These are phyloP conservation scores for Scytalidium lignicola DNA, from an alignment of 2,329 filamentous ascomycete species.

Conservation along the genomic window DNA sequence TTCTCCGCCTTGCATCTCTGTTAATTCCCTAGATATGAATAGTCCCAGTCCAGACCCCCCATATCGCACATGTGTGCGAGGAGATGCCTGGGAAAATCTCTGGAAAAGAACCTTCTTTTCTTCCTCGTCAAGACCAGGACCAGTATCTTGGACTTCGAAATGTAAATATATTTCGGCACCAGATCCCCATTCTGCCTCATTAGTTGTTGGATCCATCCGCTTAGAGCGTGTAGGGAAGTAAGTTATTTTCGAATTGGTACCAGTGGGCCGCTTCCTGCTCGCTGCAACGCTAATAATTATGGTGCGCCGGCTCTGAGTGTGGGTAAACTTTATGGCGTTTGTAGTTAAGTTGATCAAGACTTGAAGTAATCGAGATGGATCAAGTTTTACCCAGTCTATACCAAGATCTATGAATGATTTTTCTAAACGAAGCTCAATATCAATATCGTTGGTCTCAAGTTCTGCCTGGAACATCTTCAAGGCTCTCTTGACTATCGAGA, in stretches of 20 bases:
- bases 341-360: slow-evolving; percentile 78
- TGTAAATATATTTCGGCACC: slow-evolving; percentile 69
- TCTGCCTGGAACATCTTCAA: slow-evolving; percentile 79
- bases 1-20: slow-evolving; percentile 74
- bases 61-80: slow-evolving; percentile 73
- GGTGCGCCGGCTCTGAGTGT: slow-evolving; percentile 50
- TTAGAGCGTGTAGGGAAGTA: slow-evolving; percentile 30
- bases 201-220: slow-evolving; percentile 17
- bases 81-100: slow-evolving; percentile 76
- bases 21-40: slow-evolving; percentile 74
- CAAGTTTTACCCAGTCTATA: slow-evolving; percentile 68
- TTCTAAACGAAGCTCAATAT: slow-evolving; percentile 64
- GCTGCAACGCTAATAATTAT: slow-evolving; percentile 37
- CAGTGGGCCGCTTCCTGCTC: slow-evolving; percentile 26
- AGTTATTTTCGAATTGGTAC: slow-evolving; percentile 39
- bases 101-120: slow-evolving; percentile 74
- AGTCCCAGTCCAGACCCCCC: slow-evolving; percentile 74
- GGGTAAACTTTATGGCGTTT: slow-evolving; percentile 81
- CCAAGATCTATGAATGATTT: slow-evolving; percentile 59
- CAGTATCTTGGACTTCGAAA: slow-evolving; percentile 71
- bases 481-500: slow-evolving; percentile 59
- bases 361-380: slow-evolving; percentile 72
- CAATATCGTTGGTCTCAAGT: slow-evolving; percentile 65
- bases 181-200: slow-evolving; percentile 57
- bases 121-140: slow-evolving; percentile 63